These are phyloP conservation scores for Mycena floridula DNA, from an alignment of 768 basidiomycete genomes.

Conservation along the genomic window DNA sequence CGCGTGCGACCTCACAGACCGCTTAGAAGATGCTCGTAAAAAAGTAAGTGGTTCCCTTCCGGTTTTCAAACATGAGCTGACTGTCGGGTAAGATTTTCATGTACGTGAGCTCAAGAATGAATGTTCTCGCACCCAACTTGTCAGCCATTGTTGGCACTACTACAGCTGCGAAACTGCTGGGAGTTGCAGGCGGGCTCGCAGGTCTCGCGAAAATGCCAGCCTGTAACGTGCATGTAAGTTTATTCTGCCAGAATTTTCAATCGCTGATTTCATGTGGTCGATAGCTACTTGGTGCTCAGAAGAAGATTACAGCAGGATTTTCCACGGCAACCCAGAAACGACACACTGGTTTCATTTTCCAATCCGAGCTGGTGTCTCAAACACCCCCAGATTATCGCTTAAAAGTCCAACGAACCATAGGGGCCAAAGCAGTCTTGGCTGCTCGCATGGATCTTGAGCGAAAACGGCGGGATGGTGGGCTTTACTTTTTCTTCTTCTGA, in stretches of 20 bases:
- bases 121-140: conserved; percentile 95
- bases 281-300: conserved; percentile 90
- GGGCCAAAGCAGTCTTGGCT: conserved; percentile 86
- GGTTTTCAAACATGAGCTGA: neutral
- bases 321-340: conserved; percentile 82
- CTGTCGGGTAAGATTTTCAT: conserved; percentile 92
- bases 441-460: conserved; percentile 94
- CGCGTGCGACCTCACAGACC: conserved; percentile 86
- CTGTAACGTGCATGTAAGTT: conserved; percentile 82
- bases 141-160: conserved; percentile 98
- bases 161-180: conserved; percentile 96
- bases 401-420: conserved; percentile 89
- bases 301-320: conserved; percentile 88
- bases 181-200: conserved; percentile 90
- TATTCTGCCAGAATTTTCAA: conserved; percentile 19
- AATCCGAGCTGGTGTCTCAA: conserved; percentile 80
- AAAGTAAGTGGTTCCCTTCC: conserved; percentile 41
- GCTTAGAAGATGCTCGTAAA: conserved; percentile 84
- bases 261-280: neutral
- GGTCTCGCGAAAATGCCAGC: conserved; percentile 92
- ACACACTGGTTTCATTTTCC: conserved; percentile 96
- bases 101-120: conserved; percentile 99
- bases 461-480: conserved; percentile 68
- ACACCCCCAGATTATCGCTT: conserved; percentile 87
- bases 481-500: neutral